Evolutionary conservation across 352 stramenopile species (phyloP), one percentile per base, ranked within the genome.

Genomic region (Bremia lactucae): DNA sequence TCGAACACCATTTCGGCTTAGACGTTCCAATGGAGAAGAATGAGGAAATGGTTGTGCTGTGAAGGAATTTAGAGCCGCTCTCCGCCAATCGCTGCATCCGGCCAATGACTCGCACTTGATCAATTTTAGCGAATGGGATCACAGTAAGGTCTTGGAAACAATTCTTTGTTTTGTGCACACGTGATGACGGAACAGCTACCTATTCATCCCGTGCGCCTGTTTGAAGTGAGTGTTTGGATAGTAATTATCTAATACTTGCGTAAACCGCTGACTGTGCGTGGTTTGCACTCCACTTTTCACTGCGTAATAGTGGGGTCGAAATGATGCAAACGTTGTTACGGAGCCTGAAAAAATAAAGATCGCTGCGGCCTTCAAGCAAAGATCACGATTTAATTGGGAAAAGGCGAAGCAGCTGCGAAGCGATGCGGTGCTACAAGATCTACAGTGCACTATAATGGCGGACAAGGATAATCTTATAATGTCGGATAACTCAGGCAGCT

Each of bases 1-100:
- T 97, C 85, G 73, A 97, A 96, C 69, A 85, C 73, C 78, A 91
- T 91, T 71, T 78, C 82, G 35, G 26, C 63, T 59, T 65, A 42
- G 51, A 55, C 40, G 42, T 62, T 62, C 66, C 52, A 66, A 54
- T 54, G 62, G 60, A 56, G 45, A 59, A 59, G 55, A 71, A 78
- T 70, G 68, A 85, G 72, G 77, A 89, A 88, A 85, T 87, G 71
- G 35, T 22, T 7, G 0, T 19, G 10, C 28, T 15, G n/a, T 14
- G 16, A 28, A 18, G 15, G 22, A 29, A 29, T 43, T 56, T 19
- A 5, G 35, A 46, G 31, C 36, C 39, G 36, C 31, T 33, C 35
- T 23, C 47, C 22, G 14, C 50, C 55, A 60, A 36, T 44, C 42
- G 42, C 43, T 65, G 33, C 23, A 29, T 6, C 24, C 48, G 48